Conservation (phyloP, 2,329 filamentous ascomycete species). For the Aspergillus tamarii region DNA sequence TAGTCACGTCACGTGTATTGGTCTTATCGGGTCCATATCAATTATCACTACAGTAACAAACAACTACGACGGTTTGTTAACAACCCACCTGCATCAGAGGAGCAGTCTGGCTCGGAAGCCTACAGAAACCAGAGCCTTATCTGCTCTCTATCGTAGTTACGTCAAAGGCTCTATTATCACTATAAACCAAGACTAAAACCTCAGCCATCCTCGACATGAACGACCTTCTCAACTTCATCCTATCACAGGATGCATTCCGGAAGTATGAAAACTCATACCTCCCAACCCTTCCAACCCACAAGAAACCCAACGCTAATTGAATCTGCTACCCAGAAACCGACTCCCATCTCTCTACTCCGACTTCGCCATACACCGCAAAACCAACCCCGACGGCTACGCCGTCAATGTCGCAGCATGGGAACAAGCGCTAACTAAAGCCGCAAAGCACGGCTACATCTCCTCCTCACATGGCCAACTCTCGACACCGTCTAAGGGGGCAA, state of each 20-base stretch:
- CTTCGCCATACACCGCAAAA: slow-evolving; percentile 71
- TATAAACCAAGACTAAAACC: background rate
- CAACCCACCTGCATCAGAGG: background rate
- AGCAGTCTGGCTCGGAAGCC: background rate
- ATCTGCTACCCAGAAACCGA: slow-evolving; percentile 60
- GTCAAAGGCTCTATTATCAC: background rate
- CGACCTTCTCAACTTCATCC: slow-evolving; percentile 69
- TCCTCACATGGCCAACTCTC: slow-evolving; percentile 32
- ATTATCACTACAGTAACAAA: slow-evolving; percentile 7
- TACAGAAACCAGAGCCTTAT: background rate
- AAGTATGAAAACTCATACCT: slow-evolving; percentile 48
- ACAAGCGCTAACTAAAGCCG: slow-evolving; percentile 70
- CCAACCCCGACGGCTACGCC: slow-evolving; percentile 82
- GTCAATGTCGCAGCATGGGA: slow-evolving; percentile 83
- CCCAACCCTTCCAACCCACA: background rate
- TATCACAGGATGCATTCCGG: slow-evolving; percentile 61
- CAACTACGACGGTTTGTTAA: slow-evolving; percentile 11
- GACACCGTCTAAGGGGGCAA: slow-evolving; percentile 8
- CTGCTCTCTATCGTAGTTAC: background rate
- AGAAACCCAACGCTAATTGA: background rate
- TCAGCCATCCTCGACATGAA: slow-evolving; percentile 37
- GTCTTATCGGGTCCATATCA: slow-evolving; percentile 15
- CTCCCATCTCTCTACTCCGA: slow-evolving; percentile 88
- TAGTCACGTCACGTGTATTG: background rate
- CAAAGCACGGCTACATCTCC: slow-evolving; percentile 64